Conservation (phyloP, 495 filamentous ascomycete genomes). For the Aspergillus homomorphus region DNA sequence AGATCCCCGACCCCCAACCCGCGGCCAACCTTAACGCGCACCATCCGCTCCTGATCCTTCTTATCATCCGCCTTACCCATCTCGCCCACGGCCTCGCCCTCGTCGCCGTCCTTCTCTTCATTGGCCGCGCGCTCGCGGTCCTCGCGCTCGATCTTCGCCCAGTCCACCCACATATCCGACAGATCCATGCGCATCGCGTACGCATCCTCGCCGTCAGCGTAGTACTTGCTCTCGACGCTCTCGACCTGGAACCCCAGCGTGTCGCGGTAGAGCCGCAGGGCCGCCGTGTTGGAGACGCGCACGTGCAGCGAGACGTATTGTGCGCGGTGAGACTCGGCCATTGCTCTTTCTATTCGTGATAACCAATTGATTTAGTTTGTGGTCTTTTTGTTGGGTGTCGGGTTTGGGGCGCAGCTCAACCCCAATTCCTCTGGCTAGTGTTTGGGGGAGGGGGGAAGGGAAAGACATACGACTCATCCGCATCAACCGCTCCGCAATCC, state of each 20-base stretch:
- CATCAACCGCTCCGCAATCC: conserved; percentile 96
- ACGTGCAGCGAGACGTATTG: conserved; percentile 95
- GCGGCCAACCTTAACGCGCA: conserved; percentile 77
- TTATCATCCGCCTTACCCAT: conserved; percentile 46
- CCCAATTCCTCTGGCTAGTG: background rate
- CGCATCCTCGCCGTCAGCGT: conserved; percentile 96
- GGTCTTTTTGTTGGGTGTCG: background rate
- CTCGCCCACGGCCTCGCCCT: conserved; percentile 55
- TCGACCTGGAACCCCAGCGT: conserved; percentile 90
- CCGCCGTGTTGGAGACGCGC: conserved; percentile 86
- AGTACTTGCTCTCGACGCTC: conserved; percentile 91
- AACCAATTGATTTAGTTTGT: background rate
- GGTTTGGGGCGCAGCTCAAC: background rate
- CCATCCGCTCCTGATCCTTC: conserved; percentile 45
- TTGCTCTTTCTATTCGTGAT: conserved; percentile 73
- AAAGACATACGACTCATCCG: conserved; percentile 78
- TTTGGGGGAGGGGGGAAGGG: conserved; percentile 5
- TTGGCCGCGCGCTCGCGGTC: conserved; percentile 40
- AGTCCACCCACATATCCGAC: conserved; percentile 52
- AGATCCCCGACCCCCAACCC: conserved; percentile 78
- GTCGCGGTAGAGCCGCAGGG: conserved; percentile 86
- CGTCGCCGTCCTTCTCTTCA: conserved; percentile 41
- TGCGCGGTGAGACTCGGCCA: conserved; percentile 89
- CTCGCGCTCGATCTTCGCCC: conserved; percentile 43
- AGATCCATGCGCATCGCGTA: conserved; percentile 90